Base-by-base conservation (phyloP, 305 asterid species). In the Fraxinus ornus region DNA sequence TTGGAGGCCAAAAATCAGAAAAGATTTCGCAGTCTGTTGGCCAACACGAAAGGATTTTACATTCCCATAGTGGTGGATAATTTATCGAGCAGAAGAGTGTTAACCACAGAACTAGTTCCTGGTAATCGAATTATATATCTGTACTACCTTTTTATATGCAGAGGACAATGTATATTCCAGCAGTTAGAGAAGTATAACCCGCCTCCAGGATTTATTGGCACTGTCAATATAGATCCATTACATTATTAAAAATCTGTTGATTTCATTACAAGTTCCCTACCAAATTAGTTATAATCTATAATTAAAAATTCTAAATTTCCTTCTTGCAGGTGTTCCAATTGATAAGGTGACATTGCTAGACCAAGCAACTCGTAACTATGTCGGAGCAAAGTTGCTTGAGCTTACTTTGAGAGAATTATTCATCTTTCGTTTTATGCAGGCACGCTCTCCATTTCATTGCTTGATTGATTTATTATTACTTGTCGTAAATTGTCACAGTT, bases 371-470 rank as follows among this genome's bases (percentile, higher is more conserved):
- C 97, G 99, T 85, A 91, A 94, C 88, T 86, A 91, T 84, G 99
- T 94, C 32, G 99, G 98, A 76, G 88, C 60, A 85, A 92, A 92
- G 87, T 90, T 95, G 82, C 99, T 95, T 55, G 92, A 95, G 91
- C 95, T 95, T 83, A 94, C 99, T 76, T 83, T 95, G 86, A 91
- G 73, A 87, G 99, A 95, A 91, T 84, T 95, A 84, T 95, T 94
- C 82, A 72, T 89, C 86, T 94, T 92, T 84, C 92, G 91, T 49
- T 95, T 95, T 91, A 95, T 95, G 99, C 99, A 95, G 98, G 99
- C 93, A 91, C 55, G 89, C 78, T 41, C 60, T 84, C 77, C 83
- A 37, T 78, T n/a, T 80, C 76, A 52, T 39, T 84, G 24, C 71
- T 81, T 22, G 24, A 52, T 39, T 77, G 26, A 64, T 33, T 55